These are phyloP conservation scores for Saposhnikovia divaricata DNA, from an alignment of 129 eudicot species.

Conservation along the genomic window DNA sequence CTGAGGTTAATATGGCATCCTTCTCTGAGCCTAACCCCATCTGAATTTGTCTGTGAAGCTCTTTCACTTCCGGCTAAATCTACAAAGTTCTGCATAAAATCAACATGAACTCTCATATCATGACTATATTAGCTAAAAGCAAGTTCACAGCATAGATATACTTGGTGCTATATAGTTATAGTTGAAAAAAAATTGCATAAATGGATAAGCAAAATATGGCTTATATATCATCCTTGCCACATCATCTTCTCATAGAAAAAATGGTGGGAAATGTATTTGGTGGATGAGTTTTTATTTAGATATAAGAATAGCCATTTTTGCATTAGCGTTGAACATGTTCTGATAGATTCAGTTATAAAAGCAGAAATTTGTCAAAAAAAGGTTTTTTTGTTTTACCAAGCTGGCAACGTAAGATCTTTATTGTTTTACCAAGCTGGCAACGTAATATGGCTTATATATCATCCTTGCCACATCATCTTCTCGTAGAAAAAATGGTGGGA, in stretches of 20 bases:
- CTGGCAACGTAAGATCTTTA: constrained; percentile 88
- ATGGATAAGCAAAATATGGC: not conserved
- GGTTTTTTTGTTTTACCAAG: constrained; percentile 41
- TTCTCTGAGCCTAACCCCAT: constrained; percentile 88
- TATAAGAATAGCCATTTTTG: too few relatives aligned
- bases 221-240: too few relatives aligned
- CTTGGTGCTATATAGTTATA: not conserved
- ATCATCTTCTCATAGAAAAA: too few relatives aligned
- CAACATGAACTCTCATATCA: not conserved
- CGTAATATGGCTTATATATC: too few relatives aligned
- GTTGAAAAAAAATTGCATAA: not conserved
- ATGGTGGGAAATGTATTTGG: too few relatives aligned
- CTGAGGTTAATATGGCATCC: constrained; percentile 94
- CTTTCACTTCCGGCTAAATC: constrained; percentile 98
- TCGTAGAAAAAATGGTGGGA: too few relatives aligned
- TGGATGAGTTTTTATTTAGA: too few relatives aligned
- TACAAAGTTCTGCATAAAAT: constrained; percentile 69
- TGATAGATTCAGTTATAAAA: not conserved
- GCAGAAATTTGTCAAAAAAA: not conserved
- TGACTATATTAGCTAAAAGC: not conserved
- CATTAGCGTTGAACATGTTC: not conserved
- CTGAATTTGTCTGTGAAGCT: constrained; percentile 81
- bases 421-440: too few relatives aligned
- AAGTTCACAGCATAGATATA: not conserved
- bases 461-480: too few relatives aligned